Evolutionary conservation across 225 moss, liverwort and hornwort genomes (phyloP), one percentile per base, ranked within the genome.

Genomic region (Anthoceros angustus): DNA sequence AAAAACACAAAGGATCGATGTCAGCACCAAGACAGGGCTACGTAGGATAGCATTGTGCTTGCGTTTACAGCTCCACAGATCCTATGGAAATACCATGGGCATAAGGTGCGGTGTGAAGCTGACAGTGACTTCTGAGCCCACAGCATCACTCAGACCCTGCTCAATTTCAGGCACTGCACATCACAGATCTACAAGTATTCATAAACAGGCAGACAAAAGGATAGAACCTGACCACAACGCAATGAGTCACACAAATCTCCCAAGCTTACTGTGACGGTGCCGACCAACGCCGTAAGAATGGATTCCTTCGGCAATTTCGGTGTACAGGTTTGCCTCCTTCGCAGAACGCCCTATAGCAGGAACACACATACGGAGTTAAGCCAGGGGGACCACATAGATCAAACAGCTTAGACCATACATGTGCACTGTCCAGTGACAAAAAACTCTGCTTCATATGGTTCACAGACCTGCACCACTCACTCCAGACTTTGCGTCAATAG

Each of bases 251-350:
- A 38, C 10, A 18, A 42, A 70, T 25, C 48, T 70, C 8, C 46
- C 8, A 32, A 65, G 18, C 40, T 69, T 77, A 89, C 88, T 84
- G 67, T 94, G 94, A 62, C 94, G 94, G 76, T 94, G 94, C 76
- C 83, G 84, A 40, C 90, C 88, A 20, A 94, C 78, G 69, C 94
- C 90, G 63, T 94, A 94, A 12, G 90, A 50, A 71, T 94, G 84
- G 77, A 94, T 86, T 48, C 94, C 90, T 70, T 83, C 94, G 63
- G 83, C 84, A 62, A 90, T 81, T 77, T 94, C 94, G 39, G 94
- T 83, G 61, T 90, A 90, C 0, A 94, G 74, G 72, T 90, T 88
- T 41, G 94, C 84, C 69, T 94, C 94, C 71, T 94, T 94, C 6
- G 94, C 94, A 70, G 86, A 63, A 65, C 87, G 90, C 63, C 86